Conservation (phyloP, 495 filamentous ascomycete genomes). For the Mycothermus thermophilus region DNA sequence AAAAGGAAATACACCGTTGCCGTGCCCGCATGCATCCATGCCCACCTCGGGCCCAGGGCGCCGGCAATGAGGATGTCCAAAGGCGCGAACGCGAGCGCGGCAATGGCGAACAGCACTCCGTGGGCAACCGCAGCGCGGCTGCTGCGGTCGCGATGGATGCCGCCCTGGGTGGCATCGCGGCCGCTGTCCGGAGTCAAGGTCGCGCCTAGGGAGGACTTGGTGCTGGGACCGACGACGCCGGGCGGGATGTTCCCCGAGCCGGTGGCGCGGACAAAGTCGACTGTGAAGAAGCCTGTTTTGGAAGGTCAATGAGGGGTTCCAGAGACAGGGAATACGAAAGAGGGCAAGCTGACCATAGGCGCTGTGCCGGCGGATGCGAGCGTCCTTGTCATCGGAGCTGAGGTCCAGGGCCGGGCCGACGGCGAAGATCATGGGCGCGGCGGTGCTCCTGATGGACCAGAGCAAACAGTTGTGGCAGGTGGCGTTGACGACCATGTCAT, state of each 20-base stretch:
- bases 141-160: slow-evolving; percentile 1
- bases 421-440: slow-evolving; percentile 42
- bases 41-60: slow-evolving; percentile 26
- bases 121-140: slow-evolving; percentile 29
- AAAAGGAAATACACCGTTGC: slow-evolving; percentile 31
- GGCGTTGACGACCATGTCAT: slow-evolving; percentile 30
- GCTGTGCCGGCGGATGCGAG: slow-evolving; percentile 37
- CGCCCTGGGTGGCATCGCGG: no score
- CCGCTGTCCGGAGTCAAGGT: slow-evolving; percentile 14
- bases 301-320: not conserved
- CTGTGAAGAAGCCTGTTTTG: slow-evolving; percentile 29
- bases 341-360: slow-evolving; percentile 24
- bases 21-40: slow-evolving; percentile 34
- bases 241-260: slow-evolving; percentile 20
- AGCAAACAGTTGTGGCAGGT: slow-evolving; percentile 34
- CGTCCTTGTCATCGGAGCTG: slow-evolving; percentile 24
- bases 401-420: slow-evolving; percentile 28
- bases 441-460: slow-evolving; percentile 27
- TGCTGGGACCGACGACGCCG: not conserved
- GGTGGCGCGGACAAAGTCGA: slow-evolving; percentile 38
- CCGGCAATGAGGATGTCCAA: slow-evolving; percentile 39
- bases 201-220: slow-evolving; percentile 4
- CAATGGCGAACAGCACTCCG: slow-evolving; percentile 37
- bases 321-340: not conserved
- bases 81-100: slow-evolving; percentile 41